phyloP scores from a whole-genome alignment of 768 basidiomycete genomes.

The Leccinellum albellum region DNA sequence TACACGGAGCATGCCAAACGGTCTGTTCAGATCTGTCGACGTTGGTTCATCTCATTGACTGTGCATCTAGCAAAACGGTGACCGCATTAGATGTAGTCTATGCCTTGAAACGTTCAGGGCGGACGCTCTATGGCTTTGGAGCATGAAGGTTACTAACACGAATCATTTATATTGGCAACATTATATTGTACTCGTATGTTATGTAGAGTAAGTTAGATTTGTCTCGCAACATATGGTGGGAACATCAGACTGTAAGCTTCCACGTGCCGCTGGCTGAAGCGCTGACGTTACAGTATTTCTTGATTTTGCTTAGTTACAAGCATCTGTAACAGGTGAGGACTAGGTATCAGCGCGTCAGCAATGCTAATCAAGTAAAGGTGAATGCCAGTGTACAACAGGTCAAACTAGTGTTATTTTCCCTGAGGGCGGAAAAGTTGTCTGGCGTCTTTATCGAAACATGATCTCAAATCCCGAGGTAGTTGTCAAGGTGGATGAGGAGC shows the following conservation, averaged over 20 bases:
- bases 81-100: constrained; percentile 86
- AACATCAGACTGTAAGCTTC: background rate
- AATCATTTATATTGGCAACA: background rate
- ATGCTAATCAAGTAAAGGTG: background rate
- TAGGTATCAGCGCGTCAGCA: too few species aligned
- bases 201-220: background rate
- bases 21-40: constrained; percentile 8
- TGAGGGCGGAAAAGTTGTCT: too few species aligned
- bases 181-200: constrained; percentile 8
- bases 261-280: background rate
- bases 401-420: too few species aligned
- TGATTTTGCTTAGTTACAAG: background rate
- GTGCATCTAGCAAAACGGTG: constrained; percentile 55
- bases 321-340: too few species aligned
- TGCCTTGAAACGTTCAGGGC: constrained; percentile 65
- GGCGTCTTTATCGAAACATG: constrained; percentile 10
- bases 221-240: background rate
- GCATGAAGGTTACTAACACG: constrained; percentile 34
- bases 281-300: background rate
- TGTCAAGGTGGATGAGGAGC: constrained; percentile 13
- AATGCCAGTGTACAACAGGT: too few species aligned
- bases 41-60: background rate
- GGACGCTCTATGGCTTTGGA: constrained; percentile 80
- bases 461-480: constrained; percentile 17
- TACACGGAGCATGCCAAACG: constrained; percentile 92